Evolutionary conservation across 768 basidiomycete species (phyloP).

Genomic region (Suillus paluster): DNA sequence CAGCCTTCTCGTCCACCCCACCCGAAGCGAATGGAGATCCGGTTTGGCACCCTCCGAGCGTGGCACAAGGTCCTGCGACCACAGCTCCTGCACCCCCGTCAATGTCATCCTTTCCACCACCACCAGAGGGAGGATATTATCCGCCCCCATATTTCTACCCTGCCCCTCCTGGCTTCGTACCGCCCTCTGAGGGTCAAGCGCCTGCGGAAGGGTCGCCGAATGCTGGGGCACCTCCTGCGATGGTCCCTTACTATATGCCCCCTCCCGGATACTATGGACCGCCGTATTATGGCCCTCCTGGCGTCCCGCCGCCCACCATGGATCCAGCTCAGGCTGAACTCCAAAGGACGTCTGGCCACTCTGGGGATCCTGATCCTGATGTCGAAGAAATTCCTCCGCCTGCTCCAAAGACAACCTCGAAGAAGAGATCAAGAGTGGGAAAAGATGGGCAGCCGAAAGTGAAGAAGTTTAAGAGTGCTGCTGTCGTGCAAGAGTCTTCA

Average conservation of each 20-base stretch:
- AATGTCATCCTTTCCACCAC: conserved; percentile 33
- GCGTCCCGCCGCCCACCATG: conserved; percentile 37
- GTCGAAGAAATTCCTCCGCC: conserved; percentile 21
- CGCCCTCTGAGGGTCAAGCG: conserved; percentile 40
- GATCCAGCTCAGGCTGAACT: conserved; percentile 27
- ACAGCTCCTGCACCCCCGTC: conserved; percentile 25
- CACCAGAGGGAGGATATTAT: conserved; percentile 46
- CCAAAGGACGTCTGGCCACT: conserved; percentile 24
- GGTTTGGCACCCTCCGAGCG: conserved; percentile 35
- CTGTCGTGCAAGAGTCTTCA: conserved; percentile 18
- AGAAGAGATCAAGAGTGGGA: conserved; percentile 34
- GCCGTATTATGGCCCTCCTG: conserved; percentile 36
- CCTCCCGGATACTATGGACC: conserved; percentile 43
- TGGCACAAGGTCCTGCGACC: conserved; percentile 18
- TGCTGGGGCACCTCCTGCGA: conserved; percentile 31
- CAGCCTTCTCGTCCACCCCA: conserved; percentile 16
- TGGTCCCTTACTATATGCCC: conserved; percentile 42
- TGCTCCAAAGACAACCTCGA: conserved; percentile 22
- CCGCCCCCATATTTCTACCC: conserved; percentile 44
- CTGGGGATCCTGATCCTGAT: conserved; percentile 13
- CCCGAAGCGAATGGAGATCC: conserved; percentile 28
- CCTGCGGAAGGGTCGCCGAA: conserved; percentile 36
- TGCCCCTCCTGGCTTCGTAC: conserved; percentile 44
- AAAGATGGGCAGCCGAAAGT: conserved; percentile 34
- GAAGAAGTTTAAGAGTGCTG: conserved; percentile 36